These are phyloP conservation scores for Dactylis glomerata DNA, from an alignment of 176 grass and related monocot species.

Conservation along the genomic window DNA sequence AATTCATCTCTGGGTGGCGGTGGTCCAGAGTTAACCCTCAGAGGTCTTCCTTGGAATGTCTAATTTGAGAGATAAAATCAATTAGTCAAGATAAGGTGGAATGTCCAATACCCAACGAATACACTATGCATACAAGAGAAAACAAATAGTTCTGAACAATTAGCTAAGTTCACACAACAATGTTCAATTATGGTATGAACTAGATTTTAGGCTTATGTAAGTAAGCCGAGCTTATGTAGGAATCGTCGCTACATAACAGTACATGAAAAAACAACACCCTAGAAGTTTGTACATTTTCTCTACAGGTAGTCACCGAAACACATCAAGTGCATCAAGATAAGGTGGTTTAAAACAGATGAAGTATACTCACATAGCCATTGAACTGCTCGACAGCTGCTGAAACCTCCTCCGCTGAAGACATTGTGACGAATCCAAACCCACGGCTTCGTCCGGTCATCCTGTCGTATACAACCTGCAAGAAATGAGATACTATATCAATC, in stretches of 20 bases:
- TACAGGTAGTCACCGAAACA: not conserved
- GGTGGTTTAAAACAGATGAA: not conserved
- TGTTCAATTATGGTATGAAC: not conserved
- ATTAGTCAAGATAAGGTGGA: not conserved
- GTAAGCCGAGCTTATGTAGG: not conserved
- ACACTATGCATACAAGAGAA: not conserved
- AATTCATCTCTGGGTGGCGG: constrained; percentile 62
- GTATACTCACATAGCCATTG: constrained; percentile 74
- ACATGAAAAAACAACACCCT: not conserved
- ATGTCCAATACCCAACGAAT: constrained; percentile 2
- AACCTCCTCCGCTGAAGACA: constrained; percentile 70
- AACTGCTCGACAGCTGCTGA: constrained; percentile 64
- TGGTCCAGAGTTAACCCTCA: constrained; percentile 80
- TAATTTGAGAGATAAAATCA: constrained; percentile 26
- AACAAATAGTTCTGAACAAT: not conserved
- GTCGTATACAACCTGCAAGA: constrained; percentile 86
- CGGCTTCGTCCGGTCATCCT: constrained; percentile 87
- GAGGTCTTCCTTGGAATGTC: constrained; percentile 71
- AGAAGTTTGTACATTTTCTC: not conserved
- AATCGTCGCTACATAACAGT: not conserved
- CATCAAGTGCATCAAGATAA: not conserved
- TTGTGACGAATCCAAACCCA: constrained; percentile 94
- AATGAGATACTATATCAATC: not conserved
- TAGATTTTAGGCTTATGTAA: constrained; percentile 1
- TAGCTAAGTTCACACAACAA: not conserved